Evolutionary conservation across 2,329 filamentous ascomycete species (phyloP).

Genomic region (Trichoderma citrinoviride): DNA sequence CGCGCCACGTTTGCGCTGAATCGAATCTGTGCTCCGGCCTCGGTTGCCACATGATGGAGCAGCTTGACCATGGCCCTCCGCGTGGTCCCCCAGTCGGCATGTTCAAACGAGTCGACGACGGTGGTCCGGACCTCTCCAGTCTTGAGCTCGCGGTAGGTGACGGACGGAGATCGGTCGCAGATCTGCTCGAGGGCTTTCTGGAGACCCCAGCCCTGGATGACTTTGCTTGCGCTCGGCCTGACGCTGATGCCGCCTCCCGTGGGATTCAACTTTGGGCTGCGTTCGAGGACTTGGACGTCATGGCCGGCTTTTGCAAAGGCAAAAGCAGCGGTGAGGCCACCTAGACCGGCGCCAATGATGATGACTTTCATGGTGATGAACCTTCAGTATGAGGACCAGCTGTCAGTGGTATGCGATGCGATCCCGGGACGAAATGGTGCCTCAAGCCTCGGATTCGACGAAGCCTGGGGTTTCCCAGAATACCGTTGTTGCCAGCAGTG

Average conservation of each 20-base stretch:
- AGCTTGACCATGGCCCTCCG: conserved; percentile 23
- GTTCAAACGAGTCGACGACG: conserved; percentile 20
- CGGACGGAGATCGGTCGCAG: conserved; percentile 16
- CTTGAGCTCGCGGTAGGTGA: conserved; percentile 23
- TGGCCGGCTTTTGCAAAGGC: conserved; percentile 24
- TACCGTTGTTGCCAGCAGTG: not conserved
- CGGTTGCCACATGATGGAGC: conserved; percentile 5
- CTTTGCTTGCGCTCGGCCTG: conserved; percentile 23
- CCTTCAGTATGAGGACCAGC: not conserved
- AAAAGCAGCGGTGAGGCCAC: conserved; percentile 26
- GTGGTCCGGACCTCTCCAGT: conserved; percentile 23
- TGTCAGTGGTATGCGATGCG: not conserved
- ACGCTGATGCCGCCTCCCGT: conserved; percentile 27
- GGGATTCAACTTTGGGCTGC: conserved; percentile 20
- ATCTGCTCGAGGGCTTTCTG: conserved; percentile 12
- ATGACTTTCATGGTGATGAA: conserved; percentile 24
- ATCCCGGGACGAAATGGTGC: too few species aligned
- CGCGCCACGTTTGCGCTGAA: not conserved
- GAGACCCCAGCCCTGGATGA: conserved; percentile 26
- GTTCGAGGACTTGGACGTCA: conserved; percentile 25
- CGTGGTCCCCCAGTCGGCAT: conserved; percentile 25
- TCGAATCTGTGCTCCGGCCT: conserved; percentile 11
- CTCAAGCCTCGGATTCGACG: not conserved
- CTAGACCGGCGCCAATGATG: conserved; percentile 27
- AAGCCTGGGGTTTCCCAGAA: not conserved